Evolutionary conservation across 2,329 filamentous ascomycete genomes (phyloP), one percentile per base, ranked within the genome.

Genomic region (Arthrobotrys pseudoclavata): DNA sequence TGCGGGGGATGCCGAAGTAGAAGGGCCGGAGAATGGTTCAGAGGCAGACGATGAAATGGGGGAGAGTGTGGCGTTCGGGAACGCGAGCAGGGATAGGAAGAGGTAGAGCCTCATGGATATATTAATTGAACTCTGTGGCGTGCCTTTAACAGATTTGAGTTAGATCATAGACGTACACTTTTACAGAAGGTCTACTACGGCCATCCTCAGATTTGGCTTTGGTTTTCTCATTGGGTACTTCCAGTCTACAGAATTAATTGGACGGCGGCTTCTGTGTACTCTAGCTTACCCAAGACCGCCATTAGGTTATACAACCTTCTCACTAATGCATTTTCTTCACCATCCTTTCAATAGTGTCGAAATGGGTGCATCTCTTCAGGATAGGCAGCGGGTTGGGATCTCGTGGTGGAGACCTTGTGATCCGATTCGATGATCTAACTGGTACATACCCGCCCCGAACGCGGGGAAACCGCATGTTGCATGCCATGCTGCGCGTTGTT

Each of bases 351-450:
- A 9, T 34, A 26, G 24, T 52, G n/a, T 31, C 20, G 20, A 34
- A 34, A 60, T 26, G 34, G 55, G 20, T 26, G 9, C 31, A 18
- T 20, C 20, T 22, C 18, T 40, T 18, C 42, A 20, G n/a, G 40
- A 45, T 47, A 13, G 69, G 13, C 24, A 26, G 57, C 48, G 24
- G 45, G 69, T 24, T 31, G 34, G 31, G 72, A 71, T 71, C 74
- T 77, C 74, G 74, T 77, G 74, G 74, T 67, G 15, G 47, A 31
- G 31, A 63, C 34, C 74, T 70, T 62, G 66, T 76, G 72, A 70
- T 76, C 67, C 67, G 66, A 76, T 70, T 70, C 57, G 74, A 71
- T 61, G 13, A 62, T 60, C 50, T 22, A 20, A 52, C 45, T 42
- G 66, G 40, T 40, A 13, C 50, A 26, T 37, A 53, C 12, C 40